Conservation (phyloP, 495 filamentous ascomycete species). For the Penicillium ucsense region DNA sequence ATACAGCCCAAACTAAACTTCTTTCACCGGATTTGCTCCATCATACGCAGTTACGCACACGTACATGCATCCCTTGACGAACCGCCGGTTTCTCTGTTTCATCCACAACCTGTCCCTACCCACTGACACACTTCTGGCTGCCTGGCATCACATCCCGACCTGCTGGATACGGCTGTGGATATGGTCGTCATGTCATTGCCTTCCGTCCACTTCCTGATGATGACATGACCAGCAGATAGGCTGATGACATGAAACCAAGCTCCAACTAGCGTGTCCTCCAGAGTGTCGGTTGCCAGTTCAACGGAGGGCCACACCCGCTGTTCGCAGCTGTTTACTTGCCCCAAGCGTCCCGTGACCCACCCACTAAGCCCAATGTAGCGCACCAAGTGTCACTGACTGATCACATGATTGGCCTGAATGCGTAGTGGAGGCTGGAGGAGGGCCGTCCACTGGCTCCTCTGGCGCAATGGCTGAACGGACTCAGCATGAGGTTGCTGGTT, state of each 20-base stretch:
- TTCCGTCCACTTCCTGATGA: background rate
- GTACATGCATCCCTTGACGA: too few species aligned
- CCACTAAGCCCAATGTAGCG: slow-evolving; percentile 20
- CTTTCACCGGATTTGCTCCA: too few species aligned
- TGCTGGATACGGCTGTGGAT: background rate
- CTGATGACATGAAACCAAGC: background rate
- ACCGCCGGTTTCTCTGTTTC: too few species aligned
- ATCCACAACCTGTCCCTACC: too few species aligned
- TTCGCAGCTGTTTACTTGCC: slow-evolving; percentile 30
- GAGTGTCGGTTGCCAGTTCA: slow-evolving; percentile 22
- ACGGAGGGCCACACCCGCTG: slow-evolving; percentile 6
- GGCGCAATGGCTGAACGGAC: background rate
- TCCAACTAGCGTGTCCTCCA: background rate
- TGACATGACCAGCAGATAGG: background rate
- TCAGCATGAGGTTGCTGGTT: background rate
- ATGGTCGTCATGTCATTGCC: background rate
- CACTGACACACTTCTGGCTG: too few species aligned
- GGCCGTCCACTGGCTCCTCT: background rate
- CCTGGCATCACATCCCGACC: too few species aligned
- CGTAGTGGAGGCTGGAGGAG: slow-evolving; percentile 23
- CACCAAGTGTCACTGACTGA: slow-evolving; percentile 7
- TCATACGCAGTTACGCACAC: too few species aligned
- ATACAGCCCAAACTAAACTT: too few species aligned
- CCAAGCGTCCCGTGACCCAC: slow-evolving; percentile 21
- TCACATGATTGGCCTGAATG: slow-evolving; percentile 8